These are phyloP conservation scores for Pisolithus microcarpus DNA, from an alignment of 768 basidiomycete genomes.

Conservation along the genomic window DNA sequence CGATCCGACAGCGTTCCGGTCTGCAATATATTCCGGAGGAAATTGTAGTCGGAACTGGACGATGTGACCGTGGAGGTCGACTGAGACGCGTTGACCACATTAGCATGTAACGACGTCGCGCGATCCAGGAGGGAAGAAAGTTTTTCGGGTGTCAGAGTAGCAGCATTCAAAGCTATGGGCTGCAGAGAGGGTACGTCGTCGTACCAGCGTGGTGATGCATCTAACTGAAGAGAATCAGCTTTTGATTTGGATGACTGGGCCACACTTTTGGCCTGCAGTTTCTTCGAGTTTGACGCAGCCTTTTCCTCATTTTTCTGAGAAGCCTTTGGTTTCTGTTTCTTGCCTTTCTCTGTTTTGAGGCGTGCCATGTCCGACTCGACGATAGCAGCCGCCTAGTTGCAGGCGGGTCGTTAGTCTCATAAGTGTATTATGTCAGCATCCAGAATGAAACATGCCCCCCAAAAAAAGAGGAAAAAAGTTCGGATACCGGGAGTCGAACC, in stretches of 20 bases:
- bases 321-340: conserved; percentile 11
- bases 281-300: neutral
- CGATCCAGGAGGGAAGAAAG: conserved; percentile 39
- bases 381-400: too few relatives aligned
- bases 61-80: conserved; percentile 38
- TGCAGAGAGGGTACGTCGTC: conserved; percentile 16
- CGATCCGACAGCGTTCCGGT: conserved; percentile 90
- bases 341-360: conserved; percentile 5
- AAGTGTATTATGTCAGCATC: too few relatives aligned
- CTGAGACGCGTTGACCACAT: conserved; percentile 40
- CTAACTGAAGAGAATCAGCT: conserved; percentile 14
- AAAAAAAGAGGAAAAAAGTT: conserved; percentile 1
- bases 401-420: too few relatives aligned
- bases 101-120: conserved; percentile 41
- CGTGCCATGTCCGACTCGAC: neutral
- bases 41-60: conserved; percentile 65
- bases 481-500: conserved; percentile 16
- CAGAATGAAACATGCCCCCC: too few relatives aligned
- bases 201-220: conserved; percentile 50
- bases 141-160: conserved; percentile 36
- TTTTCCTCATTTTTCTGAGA: conserved; percentile 1
- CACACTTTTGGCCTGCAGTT: neutral
- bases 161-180: conserved; percentile 8
- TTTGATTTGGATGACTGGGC: neutral
- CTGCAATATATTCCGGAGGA: conserved; percentile 78